Evolutionary conservation across 2,329 filamentous ascomycete species (phyloP).

Genomic region (Aspergillus cejpii): DNA sequence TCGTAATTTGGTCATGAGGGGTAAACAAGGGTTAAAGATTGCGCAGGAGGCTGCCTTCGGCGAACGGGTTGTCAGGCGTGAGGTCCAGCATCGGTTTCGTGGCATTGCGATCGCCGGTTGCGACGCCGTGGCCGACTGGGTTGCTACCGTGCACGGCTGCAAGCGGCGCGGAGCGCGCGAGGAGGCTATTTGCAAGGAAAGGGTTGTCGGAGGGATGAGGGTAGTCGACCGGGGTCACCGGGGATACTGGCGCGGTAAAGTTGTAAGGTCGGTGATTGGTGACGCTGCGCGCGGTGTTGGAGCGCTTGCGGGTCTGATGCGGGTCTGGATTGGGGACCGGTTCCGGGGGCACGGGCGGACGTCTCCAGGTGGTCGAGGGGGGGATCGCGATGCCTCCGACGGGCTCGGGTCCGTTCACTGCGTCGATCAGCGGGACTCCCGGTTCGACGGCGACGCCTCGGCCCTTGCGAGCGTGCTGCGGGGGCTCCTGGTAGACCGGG

Average conservation of each 20-base stretch:
- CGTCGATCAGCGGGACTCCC: conserved; percentile 37
- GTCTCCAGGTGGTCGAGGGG: conserved; percentile 37
- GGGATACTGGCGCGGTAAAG: conserved; percentile 9
- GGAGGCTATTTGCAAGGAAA: conserved; percentile 36
- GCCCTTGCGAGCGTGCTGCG: conserved; percentile 37
- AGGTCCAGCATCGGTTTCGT: conserved; percentile 42
- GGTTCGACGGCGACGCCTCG: conserved; percentile 41
- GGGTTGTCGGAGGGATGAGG: conserved; percentile 14
- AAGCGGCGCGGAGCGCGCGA: conserved; percentile 24
- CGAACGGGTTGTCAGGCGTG: conserved; percentile 37
- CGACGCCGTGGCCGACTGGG: conserved; percentile 34
- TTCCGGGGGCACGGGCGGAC: conserved; percentile 20
- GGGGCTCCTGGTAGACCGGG: conserved; percentile 57
- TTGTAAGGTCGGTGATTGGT: conserved; percentile 14
- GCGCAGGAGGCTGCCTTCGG: conserved; percentile 42
- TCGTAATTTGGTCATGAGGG: too few species aligned
- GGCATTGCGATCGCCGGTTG: conserved; percentile 36
- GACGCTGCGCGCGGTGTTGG: conserved; percentile 31
- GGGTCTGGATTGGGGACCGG: conserved; percentile 8
- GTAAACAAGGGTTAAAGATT: conserved; percentile 16
- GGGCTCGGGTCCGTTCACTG: conserved; percentile 37
- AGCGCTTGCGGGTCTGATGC: conserved; percentile 26
- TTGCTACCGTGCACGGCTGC: conserved; percentile 16
- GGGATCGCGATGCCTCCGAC: conserved; percentile 33
- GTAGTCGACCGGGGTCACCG: conserved; percentile 8